phyloP scores from a whole-genome alignment of 169 alveolate genomes.

The Fabrea salina region DNA sequence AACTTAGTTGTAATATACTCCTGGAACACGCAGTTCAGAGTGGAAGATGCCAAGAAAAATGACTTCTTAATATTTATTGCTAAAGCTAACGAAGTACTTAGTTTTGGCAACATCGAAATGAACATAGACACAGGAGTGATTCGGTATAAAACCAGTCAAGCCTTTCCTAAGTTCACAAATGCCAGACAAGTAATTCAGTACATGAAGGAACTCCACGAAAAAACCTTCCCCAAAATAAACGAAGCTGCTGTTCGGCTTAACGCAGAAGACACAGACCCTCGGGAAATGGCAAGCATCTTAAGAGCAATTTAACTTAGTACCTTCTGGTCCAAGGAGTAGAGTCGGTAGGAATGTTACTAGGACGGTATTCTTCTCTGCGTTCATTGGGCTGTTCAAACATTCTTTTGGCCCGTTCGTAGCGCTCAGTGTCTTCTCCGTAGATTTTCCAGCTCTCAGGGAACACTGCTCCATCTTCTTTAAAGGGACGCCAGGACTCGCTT shows the following conservation, averaged over 20 bases:
- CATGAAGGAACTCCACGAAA: not conserved
- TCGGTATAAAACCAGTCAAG: slow-evolving; percentile 18
- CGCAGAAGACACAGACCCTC: too few relatives aligned
- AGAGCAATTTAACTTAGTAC: slow-evolving; percentile 35
- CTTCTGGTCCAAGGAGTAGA: slow-evolving; percentile 56
- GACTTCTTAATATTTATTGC: not conserved
- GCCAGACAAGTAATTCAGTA: not conserved
- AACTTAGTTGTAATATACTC: not conserved
- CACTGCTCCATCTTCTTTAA: slow-evolving; percentile 44
- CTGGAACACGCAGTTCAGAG: not conserved
- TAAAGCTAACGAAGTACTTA: not conserved
- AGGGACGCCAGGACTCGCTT: slow-evolving; percentile 37
- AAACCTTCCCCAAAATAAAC: too few relatives aligned
- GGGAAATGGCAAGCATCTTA: too few relatives aligned
- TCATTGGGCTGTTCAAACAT: slow-evolving; percentile 37
- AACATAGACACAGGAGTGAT: not conserved
- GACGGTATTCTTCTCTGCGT: slow-evolving; percentile 23
- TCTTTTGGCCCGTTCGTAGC: slow-evolving; percentile 42
- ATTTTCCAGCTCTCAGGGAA: slow-evolving; percentile 55
- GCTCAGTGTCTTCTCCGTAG: slow-evolving; percentile 49
- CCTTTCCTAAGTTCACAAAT: not conserved
- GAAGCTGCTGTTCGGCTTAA: too few relatives aligned
- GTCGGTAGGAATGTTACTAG: slow-evolving; percentile 37
- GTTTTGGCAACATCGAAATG: slow-evolving; percentile 5
- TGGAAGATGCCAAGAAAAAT: not conserved